These are phyloP conservation scores for Ramaria sp. DNA, from an alignment of 768 basidiomycete genomes.

Conservation along the genomic window DNA sequence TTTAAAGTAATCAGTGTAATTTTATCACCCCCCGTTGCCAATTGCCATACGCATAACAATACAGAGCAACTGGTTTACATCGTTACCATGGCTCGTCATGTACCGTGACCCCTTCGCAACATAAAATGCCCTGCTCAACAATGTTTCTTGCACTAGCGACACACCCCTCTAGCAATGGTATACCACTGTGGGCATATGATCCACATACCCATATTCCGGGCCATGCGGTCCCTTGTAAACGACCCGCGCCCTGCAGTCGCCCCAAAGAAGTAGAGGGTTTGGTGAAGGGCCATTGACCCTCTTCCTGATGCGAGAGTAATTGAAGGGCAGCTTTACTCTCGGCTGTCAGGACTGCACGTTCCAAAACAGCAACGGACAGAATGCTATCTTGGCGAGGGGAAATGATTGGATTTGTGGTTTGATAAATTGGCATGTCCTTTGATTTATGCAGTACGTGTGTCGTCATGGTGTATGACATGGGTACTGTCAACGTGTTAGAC, in stretches of 20 bases:
- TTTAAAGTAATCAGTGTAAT: conserved; percentile 21
- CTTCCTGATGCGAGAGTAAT: conserved; percentile 29
- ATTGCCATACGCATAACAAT: background rate
- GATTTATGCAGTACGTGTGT: conserved; percentile 45
- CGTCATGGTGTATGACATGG: conserved; percentile 50
- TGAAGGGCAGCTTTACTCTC: conserved; percentile 40
- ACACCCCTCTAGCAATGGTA: conserved; percentile 73
- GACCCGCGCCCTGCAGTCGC: conserved; percentile 38
- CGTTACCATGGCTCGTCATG: conserved; percentile 4
- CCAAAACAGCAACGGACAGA: conserved; percentile 46
- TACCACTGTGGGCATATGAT: conserved; percentile 57
- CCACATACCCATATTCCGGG: conserved; percentile 64
- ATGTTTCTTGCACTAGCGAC: conserved; percentile 60
- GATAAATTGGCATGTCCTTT: conserved; percentile 33
- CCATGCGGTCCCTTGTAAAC: conserved; percentile 15
- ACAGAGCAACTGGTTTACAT: background rate
- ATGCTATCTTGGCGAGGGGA: conserved; percentile 35
- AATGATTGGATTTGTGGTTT: conserved; percentile 67
- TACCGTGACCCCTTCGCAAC: conserved; percentile 11
- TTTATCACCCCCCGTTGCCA: background rate
- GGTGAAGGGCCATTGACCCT: conserved; percentile 35
- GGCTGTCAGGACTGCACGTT: conserved; percentile 48
- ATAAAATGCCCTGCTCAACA: conserved; percentile 20
- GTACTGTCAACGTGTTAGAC: conserved; percentile 17
- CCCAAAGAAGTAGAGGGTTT: conserved; percentile 32